Base-by-base conservation (phyloP, 768 basidiomycete genomes). In the Mycena alexandri region DNA sequence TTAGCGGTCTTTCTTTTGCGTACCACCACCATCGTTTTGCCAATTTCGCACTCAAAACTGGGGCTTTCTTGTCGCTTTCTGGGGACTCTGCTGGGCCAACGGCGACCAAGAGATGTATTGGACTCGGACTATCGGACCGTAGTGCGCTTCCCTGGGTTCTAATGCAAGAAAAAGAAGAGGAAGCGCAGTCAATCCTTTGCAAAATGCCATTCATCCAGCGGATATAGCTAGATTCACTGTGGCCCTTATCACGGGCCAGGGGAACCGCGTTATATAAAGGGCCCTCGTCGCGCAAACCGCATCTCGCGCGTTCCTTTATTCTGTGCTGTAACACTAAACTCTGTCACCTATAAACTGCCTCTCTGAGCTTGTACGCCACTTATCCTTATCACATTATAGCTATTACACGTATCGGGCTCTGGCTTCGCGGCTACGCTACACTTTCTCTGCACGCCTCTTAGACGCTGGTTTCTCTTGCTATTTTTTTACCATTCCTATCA, bases 301-400 rank as follows among this genome's bases (percentile, higher is more conserved):
- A 33, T 50, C 41, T 47, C 50, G 44, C 50, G 29, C 33, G 33
- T 55, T 60, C 25, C 50, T 53, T 60, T 59, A 52, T 47, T 55
- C 65, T 59, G 52, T 19, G 53, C 63, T 48, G 52, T 55, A 52
- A 68, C 29, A 67, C 61, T 58, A 41, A 61, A 33, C 24, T 47
- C 61, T 42, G 52, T 14, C 55, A n/a, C 44, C 63, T 53, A 54
- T 54, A 59, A 60, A 29, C 29, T 29, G 29, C 29, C 29, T 29
- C 64, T 65, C 58, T 52, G 64, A 29, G 29, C 29, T 29, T 29
- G 29, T 29, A 29, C 29, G 57, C 63, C 63, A 58, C 64, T 59
- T 65, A 66, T 60, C 34, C 58, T 66, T 55, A 60, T 38, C 57
- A 65, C 56, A 64, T 69, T 69, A 69, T 68, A 69, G 62, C 68